Conservation (phyloP, 768 basidiomycete species). For the Candolleomyces efflorescens region DNA sequence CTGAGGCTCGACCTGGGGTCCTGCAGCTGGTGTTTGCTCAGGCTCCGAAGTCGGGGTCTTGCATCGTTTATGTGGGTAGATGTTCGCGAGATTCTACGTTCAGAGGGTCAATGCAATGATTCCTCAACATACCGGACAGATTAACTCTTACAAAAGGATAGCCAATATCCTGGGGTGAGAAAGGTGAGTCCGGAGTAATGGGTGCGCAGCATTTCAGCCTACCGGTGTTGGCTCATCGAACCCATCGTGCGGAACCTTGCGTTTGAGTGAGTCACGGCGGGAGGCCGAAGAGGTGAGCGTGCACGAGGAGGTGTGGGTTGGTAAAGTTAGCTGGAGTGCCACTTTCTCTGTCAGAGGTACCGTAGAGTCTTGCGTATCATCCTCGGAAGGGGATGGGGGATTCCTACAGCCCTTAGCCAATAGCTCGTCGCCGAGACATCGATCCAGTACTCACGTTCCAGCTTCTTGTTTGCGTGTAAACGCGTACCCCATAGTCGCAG, state of each 20-base stretch:
- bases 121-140: too few species aligned
- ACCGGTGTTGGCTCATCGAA: conserved; percentile 28
- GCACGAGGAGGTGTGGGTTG: neutral
- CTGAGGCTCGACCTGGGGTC: too few species aligned
- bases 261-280: conserved; percentile 25
- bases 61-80: conserved; percentile 40
- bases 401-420: neutral
- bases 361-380: conserved; percentile 18
- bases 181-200: conserved; percentile 4
- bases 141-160: conserved; percentile 39
- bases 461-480: conserved; percentile 38
- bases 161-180: conserved; percentile 26
- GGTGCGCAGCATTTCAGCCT: conserved; percentile 8
- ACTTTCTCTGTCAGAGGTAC: conserved; percentile 10
- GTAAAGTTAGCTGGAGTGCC: neutral
- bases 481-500: conserved; percentile 56
- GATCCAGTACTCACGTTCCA: conserved; percentile 23
- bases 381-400: neutral
- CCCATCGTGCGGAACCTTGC: conserved; percentile 31
- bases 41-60: conserved; percentile 28
- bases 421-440: neutral
- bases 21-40: conserved; percentile 4
- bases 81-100: conserved; percentile 40
- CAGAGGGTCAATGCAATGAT: too few species aligned
- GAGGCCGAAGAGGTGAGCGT: neutral